Conservation (phyloP, 2,329 filamentous ascomycete genomes). For the Trichophyton schoenleinii region DNA sequence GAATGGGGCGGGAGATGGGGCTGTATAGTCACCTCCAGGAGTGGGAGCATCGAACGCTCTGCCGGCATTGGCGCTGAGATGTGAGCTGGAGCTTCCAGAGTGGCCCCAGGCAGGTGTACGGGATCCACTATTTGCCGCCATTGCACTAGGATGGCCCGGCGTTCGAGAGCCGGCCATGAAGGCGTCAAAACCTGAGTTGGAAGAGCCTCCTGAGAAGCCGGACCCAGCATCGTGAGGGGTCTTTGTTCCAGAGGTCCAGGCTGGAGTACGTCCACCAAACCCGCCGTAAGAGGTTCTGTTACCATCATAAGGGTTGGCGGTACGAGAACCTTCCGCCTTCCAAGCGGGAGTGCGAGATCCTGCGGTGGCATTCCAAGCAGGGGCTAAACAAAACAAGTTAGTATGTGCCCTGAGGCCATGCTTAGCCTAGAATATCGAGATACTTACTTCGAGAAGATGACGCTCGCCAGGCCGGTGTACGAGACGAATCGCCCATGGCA, state of each 20-base stretch:
- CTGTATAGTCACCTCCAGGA: conserved; percentile 52
- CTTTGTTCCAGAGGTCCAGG: conserved; percentile 66
- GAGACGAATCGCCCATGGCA: conserved; percentile 46
- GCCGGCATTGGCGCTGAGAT: conserved; percentile 19
- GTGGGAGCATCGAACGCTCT: conserved; percentile 60
- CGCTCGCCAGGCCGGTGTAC: conserved; percentile 58
- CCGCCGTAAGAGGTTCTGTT: conserved; percentile 68
- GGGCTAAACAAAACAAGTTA: conserved; percentile 18
- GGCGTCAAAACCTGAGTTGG: conserved; percentile 54
- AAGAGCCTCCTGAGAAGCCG: conserved; percentile 44
- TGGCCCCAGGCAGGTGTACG: conserved; percentile 35
- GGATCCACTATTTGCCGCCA: conserved; percentile 22
- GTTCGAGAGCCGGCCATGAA: conserved; percentile 64
- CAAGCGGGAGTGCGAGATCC: conserved; percentile 40
- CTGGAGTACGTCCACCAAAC: conserved; percentile 55
- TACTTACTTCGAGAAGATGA: conserved; percentile 49
- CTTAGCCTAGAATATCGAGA: neutral
- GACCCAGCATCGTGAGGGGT: conserved; percentile 60
- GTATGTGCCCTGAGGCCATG: neutral
- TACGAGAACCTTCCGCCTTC: conserved; percentile 45
- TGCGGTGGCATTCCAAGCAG: conserved; percentile 30
- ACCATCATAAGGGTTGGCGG: conserved; percentile 51
- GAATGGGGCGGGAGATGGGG: conserved; percentile 51
- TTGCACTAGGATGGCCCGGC: conserved; percentile 55
- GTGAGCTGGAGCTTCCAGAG: conserved; percentile 18